Base-by-base conservation (phyloP, 2,329 filamentous ascomycete genomes). In the Cadophora gregata region DNA sequence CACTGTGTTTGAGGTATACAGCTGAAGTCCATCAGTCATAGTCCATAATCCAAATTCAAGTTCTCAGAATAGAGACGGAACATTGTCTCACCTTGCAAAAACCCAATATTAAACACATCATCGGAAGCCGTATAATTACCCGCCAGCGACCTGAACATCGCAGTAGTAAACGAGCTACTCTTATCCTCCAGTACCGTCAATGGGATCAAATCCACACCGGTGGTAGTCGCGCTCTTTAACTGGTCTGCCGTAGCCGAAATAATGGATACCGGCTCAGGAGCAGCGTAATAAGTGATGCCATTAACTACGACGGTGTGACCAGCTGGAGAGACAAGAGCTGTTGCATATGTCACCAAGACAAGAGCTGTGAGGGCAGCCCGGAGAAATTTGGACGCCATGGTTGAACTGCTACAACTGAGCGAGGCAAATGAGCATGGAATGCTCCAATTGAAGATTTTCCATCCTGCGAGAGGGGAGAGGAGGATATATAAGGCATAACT, bases 231-330 rank as follows among this genome's bases (percentile, higher is more conserved):
- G 25, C 56, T 60, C 14, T 31, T 66, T 50, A 72, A 50, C 59
- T 64, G 48, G 55, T 67, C 63, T 14, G 63, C 25, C 5, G 68
- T 69, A 7, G 67, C 66, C 21, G 63, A 66, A 38, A 75, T 71
- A 29, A 67, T 70, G 1, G 70, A 69, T 19, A 76, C 71, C 19
- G 67, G 21, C 16, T 69, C 48, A 42, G 72, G 69, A 58, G 73
- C 68, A 58, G 72, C 69, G 69, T 76, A 78, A 60, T 78, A 79
- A n/a, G 63, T 69, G 25, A 77, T 75, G 2, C 73, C 75, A 72
- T 79, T 74, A 9, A 79, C 68, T 56, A 68, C 60, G 12, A 73
- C 31, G 16, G 68, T 70, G 7, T 66, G 66, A 16, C 70, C 69
- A 24, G 64, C 29, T 24, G 64, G 58, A n/a, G 67, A 65, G 14